phyloP scores from a whole-genome alignment of 176 grass and related monocot species.

The Puya raimondii region DNA sequence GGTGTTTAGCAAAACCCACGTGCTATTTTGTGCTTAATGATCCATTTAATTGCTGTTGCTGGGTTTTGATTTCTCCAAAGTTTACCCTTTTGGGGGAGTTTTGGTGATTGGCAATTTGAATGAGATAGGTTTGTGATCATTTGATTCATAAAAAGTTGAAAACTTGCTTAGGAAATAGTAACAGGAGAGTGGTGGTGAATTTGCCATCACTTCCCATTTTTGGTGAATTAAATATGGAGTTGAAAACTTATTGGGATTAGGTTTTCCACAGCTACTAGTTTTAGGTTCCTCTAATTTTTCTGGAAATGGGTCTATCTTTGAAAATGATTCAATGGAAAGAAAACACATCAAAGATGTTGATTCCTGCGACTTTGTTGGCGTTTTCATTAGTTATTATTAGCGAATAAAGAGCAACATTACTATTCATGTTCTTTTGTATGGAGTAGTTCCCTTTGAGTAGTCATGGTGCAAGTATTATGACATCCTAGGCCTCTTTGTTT shows the following conservation, averaged over 20 bases:
- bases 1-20: not conserved
- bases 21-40: not conserved
- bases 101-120: not conserved
- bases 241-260: not conserved
- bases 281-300: not conserved
- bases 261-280: not conserved
- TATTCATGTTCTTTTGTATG: too few species aligned
- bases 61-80: not conserved
- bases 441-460: too few species aligned
- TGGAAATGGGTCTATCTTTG: not conserved
- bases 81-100: not conserved
- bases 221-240: not conserved
- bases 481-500: too few species aligned
- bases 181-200: not conserved
- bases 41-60: not conserved
- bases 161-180: not conserved
- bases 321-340: not conserved
- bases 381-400: not conserved
- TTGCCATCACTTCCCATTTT: not conserved
- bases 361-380: not conserved
- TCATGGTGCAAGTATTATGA: too few species aligned
- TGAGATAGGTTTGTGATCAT: not conserved
- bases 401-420: too few species aligned
- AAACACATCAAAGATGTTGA: not conserved
- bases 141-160: not conserved